Percentiles rank a stretch among this genome's conserved stretches.
Conservation (phyloP, 2,329 filamentous ascomycete species). For the Pestalotiopsis sp. region DNA sequence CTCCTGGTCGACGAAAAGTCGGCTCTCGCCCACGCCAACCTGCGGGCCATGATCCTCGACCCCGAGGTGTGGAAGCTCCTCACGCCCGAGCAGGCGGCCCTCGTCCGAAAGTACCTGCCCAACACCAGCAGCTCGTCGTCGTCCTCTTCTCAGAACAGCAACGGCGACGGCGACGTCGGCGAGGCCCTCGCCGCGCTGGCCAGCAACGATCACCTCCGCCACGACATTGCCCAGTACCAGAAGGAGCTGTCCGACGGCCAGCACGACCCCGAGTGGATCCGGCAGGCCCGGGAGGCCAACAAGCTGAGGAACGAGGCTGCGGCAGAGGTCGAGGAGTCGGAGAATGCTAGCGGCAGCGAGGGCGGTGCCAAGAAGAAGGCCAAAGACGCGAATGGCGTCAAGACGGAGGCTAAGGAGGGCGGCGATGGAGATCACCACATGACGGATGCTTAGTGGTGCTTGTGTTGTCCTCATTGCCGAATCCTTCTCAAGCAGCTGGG, state of each 20-base stretch:
- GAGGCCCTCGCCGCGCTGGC: slow-evolving; percentile 1
- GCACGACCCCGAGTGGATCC: slow-evolving; percentile 9
- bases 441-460: background rate
- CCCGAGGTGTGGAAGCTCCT: slow-evolving; percentile 10
- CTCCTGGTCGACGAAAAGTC: slow-evolving; percentile 8
- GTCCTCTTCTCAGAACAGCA: too few species aligned
- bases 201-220: slow-evolving; percentile 8
- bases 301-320: background rate
- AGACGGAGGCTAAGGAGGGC: background rate
- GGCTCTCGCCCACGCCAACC: background rate
- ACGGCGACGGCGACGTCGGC: background rate
- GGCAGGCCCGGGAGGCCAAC: slow-evolving; percentile 6
- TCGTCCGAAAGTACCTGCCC: background rate
- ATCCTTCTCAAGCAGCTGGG: background rate
- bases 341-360: background rate
- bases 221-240: slow-evolving; percentile 12
- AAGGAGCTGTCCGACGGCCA: background rate
- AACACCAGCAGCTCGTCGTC: too few species aligned
- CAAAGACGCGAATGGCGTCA: background rate
- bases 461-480: background rate
- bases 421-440: background rate
- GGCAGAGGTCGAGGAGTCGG: background rate
- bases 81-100: background rate
- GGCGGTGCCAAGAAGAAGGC: background rate
- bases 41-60: slow-evolving; percentile 7